Percentiles rank a stretch among this genome's conserved stretches.
These are phyloP conservation scores for Zoysia matrella DNA, from an alignment of 202 grass and related monocot genomes.

Conservation along the genomic window DNA sequence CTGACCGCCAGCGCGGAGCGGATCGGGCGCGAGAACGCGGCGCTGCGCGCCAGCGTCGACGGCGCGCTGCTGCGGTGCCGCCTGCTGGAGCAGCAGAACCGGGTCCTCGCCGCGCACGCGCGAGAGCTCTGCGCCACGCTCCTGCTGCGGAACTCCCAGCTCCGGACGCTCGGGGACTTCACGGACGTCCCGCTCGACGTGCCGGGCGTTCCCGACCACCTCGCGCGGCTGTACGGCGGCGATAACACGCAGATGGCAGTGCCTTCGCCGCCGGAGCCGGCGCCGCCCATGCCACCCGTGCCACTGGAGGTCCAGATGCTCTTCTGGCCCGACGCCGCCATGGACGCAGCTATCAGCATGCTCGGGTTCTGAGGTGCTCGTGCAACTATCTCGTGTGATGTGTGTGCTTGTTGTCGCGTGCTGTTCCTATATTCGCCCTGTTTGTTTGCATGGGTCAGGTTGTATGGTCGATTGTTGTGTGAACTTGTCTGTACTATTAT, in stretches of 20 bases:
- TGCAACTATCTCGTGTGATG: neutral
- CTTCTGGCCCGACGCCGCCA: constrained; percentile 42
- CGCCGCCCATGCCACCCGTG: neutral
- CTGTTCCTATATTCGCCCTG: neutral
- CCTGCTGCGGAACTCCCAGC: too few relatives aligned
- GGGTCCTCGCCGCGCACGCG: constrained; percentile 43
- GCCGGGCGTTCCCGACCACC: too few relatives aligned
- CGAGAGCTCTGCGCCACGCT: constrained; percentile 59
- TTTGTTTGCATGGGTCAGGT: neutral
- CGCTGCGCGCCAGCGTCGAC: constrained; percentile 38
- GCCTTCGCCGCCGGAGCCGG: neutral
- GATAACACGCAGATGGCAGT: constrained; percentile 13
- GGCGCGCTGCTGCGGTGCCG: constrained; percentile 34
- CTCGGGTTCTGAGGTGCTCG: constrained; percentile 36
- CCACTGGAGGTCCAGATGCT: constrained; percentile 37
- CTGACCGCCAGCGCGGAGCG: too few relatives aligned
- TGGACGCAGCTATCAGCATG: constrained; percentile 44
- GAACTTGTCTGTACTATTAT: too few relatives aligned
- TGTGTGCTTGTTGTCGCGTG: neutral
- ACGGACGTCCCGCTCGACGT: too few relatives aligned
- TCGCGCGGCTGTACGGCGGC: constrained; percentile 46
- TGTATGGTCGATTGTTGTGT: neutral
- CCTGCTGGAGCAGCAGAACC: constrained; percentile 69
- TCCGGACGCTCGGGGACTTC: too few relatives aligned
- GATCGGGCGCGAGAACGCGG: constrained; percentile 43